Base-by-base conservation (phyloP, 1,139 yeast species). In the Hemisphaericaspora subhashii region DNA sequence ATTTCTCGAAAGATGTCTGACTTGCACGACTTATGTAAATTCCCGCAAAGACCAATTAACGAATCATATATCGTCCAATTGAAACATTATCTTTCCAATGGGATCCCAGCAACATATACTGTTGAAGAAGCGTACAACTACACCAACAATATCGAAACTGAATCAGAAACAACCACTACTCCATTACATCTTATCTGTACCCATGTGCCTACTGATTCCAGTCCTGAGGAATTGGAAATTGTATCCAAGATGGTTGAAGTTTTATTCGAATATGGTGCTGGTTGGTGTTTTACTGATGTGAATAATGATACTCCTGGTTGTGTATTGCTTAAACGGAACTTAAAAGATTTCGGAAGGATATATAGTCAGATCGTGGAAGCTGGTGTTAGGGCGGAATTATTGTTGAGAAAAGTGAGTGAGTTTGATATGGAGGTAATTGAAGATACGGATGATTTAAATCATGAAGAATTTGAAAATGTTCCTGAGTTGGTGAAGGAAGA, bases 311-410 rank as follows among this genome's bases (percentile, higher is more conserved):
- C 95, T 0, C 86, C 94, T 0, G 95, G 94, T 3, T 87, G 92
- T 59, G 71, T 83, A 35, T 67, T 78, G 46, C 68, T 73, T 39
- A 75, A 74, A 42, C 68, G 80, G 39, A 74, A 73, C 2, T 62
- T 81, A 40, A 60, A 66, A 38, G 57, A 60, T 4, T 60, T 66
- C 0, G 35, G 33, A 8, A 69, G 68, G 0, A 74, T 86, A 43
- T 72, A 68, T 46, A 54, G 66, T 9, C 71, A 75, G 45, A 68
- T 89, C 32, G 86, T 90, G 2, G 83, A 79, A 42, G 96, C 97
- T 1, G 98, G 98, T 26, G 92, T 88, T 2, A 72, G 96, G 42
- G 95, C 97, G 0, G 98, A 90, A 57, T 68, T 90, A 26, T 66
- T 90, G 24, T 68, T 90, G 46, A 70, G 96, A 45, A 83, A 84